Evolutionary conservation across 2,329 filamentous ascomycete genomes (phyloP).

Genomic region (Catunica adiposa): DNA sequence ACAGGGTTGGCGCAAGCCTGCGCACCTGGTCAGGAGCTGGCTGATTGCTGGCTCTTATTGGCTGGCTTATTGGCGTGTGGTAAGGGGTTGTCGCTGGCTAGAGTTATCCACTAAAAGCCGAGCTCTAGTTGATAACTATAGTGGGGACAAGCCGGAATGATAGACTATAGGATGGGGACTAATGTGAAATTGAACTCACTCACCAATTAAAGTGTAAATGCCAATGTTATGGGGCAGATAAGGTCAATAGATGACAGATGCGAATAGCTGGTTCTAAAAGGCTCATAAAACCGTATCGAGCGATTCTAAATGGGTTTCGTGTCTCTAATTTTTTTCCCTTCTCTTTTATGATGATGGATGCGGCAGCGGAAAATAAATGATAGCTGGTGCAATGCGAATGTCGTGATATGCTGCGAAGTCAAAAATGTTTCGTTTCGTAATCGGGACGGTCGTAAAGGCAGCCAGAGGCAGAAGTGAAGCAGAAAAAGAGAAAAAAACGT

Average conservation of each 20-base stretch:
- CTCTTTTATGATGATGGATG: neutral
- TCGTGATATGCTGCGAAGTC: neutral
- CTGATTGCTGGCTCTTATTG: neutral
- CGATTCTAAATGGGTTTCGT: too few species aligned
- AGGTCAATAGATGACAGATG: neutral
- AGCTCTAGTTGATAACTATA: neutral
- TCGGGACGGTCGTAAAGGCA: neutral
- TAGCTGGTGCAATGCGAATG: neutral
- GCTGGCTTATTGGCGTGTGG: neutral
- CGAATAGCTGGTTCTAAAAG: neutral
- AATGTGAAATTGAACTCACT: neutral
- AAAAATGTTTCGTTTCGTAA: conserved; percentile 1
- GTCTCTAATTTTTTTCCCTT: neutral
- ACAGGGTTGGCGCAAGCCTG: neutral
- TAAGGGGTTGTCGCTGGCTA: neutral
- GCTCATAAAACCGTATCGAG: neutral
- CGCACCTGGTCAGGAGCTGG: neutral
- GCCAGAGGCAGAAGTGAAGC: conserved; percentile 1
- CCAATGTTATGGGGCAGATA: neutral
- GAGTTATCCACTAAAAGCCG: neutral
- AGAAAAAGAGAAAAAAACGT: neutral
- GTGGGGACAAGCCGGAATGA: neutral
- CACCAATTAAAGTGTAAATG: neutral
- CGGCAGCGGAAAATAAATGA: neutral
- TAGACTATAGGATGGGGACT: neutral